Base-by-base conservation (phyloP, 805 yeast genomes). In the Barnettozyma salicaria region DNA sequence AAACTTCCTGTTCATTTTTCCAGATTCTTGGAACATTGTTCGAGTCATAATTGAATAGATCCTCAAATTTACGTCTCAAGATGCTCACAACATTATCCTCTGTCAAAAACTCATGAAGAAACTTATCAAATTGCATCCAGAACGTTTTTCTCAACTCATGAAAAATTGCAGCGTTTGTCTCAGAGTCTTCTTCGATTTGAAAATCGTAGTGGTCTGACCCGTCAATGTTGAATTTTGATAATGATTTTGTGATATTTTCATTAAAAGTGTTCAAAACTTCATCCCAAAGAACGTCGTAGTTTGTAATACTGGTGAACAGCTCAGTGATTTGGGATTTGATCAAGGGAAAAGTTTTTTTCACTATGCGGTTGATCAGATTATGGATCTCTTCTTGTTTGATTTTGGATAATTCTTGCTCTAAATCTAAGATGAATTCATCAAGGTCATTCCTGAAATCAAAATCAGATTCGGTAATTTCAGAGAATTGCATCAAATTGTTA, bases 1-100 rank as follows among this genome's bases (percentile, higher is more conserved):
- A 95, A 40, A 92, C 73, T 48, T 89, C 94, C 28, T 67, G 68
- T 21, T 80, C 72, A 37, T 76, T 78, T 46, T 74, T 77, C 84
- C 95, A 90, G 22, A 89, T 66, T 26, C 77, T 71, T 11, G 98
- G 98, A 20, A 86, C 60, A 3, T 89, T 94, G 42, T 79, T 72
- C 24, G 72, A 78, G 56, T 88, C 96, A 56, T 83, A 92, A 49
- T 90, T 70, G 64, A 92, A 90, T 29, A 61, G 65, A 40, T 78
- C 85, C 49, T 90, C 97, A 62, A 92, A 90, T 41, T 75, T 65
- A 42, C 85, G 94, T 53, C 85, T 78, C 53, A 90, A 60, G 19
- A 86, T 68, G 36, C 68, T 64, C 2, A 80, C 65, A 7, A 84
- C 73, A 16, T 72, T 75, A 36, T 84, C 95, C 41, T 76, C 81